These are phyloP conservation scores for Chimonanthus praecox DNA, from an alignment of 164 flowering plant genomes.

Conservation along the genomic window DNA sequence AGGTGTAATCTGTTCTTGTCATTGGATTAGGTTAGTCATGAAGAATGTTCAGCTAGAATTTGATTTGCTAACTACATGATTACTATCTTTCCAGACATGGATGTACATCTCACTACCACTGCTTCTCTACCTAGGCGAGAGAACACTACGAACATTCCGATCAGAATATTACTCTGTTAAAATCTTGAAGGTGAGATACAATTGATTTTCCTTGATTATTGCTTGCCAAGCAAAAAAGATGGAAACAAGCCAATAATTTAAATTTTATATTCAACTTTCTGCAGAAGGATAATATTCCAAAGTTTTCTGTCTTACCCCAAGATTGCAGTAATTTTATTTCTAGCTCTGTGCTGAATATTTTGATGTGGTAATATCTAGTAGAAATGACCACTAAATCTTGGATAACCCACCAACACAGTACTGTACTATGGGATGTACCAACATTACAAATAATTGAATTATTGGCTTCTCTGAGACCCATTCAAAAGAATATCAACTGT, in stretches of 20 bases:
- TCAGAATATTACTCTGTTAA: conserved; percentile 63
- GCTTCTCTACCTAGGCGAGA: conserved; percentile 69
- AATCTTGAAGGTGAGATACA: conserved; percentile 56
- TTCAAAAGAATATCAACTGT: background rate
- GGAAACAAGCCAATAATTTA: no score
- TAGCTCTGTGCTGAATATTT: background rate
- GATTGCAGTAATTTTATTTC: background rate
- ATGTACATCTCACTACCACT: conserved; percentile 81
- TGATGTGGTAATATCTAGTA: background rate
- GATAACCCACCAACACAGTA: background rate
- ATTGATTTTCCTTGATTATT: background rate
- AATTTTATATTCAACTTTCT: no score
- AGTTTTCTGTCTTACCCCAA: background rate
- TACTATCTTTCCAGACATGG: conserved; percentile 63
- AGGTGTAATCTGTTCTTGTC: background rate
- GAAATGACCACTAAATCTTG: background rate
- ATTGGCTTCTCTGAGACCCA: background rate
- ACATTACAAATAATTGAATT: background rate
- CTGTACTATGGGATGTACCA: background rate
- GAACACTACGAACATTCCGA: conserved; percentile 60
- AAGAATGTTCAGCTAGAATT: background rate
- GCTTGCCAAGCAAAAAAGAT: background rate
- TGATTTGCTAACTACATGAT: background rate
- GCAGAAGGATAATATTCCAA: background rate
- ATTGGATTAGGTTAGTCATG: background rate